Evolutionary conservation across 2,329 filamentous ascomycete species (phyloP).

Genomic region (Colletotrichum siamense): DNA sequence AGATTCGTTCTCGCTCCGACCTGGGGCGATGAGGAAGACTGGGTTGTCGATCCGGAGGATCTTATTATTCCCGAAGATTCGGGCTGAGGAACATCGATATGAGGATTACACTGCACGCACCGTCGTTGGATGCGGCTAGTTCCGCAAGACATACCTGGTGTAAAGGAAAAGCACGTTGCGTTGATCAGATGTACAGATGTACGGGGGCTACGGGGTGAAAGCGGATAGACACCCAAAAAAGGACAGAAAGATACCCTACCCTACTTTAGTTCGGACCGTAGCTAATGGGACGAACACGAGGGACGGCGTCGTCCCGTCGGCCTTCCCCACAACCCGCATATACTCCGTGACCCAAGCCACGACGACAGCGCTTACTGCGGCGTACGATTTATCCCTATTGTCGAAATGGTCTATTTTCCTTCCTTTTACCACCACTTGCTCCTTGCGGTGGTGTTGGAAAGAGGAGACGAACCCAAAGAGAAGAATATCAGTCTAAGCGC

Average conservation of each 20-base stretch:
- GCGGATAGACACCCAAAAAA: neutral
- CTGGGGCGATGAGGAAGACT: constrained; percentile 64
- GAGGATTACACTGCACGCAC: neutral
- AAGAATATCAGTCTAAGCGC: neutral
- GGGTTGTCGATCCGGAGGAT: constrained; percentile 48
- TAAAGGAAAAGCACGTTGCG: neutral
- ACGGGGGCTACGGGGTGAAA: neutral
- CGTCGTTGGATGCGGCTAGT: neutral
- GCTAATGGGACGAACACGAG: constrained; percentile 12
- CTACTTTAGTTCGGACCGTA: constrained; percentile 9
- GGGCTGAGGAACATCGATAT: neutral
- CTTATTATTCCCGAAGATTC: neutral
- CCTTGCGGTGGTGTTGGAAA: neutral
- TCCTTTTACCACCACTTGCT: neutral
- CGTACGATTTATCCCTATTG: neutral
- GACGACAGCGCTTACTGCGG: neutral
- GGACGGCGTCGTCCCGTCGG: constrained; percentile 12
- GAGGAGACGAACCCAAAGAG: neutral
- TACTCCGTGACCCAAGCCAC: constrained; percentile 6
- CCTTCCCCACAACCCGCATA: constrained; percentile 20
- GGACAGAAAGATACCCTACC: constrained; percentile 22
- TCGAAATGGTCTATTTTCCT: neutral
- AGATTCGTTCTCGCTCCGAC: constrained; percentile 65
- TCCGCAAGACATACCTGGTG: neutral
- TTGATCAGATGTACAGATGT: neutral